These are phyloP conservation scores for Calonectria pseudoreteaudii DNA, from an alignment of 2,329 filamentous ascomycete species.

Conservation along the genomic window DNA sequence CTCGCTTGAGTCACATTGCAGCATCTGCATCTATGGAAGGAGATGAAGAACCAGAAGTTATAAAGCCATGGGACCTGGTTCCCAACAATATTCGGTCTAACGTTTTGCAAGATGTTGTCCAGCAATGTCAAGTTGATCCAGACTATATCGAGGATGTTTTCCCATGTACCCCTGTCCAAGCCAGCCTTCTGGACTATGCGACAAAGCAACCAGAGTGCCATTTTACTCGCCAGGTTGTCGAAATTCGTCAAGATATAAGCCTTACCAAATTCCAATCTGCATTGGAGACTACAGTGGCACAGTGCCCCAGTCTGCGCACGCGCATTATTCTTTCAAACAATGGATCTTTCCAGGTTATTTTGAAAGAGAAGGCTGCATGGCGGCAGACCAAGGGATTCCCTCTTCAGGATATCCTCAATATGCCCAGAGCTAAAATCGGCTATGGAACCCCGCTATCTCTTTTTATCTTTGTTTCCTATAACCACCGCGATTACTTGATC, in stretches of 20 bases:
- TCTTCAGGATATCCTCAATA: neutral
- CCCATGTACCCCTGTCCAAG: neutral
- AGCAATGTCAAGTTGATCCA: neutral
- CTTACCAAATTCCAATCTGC: neutral
- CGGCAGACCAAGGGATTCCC: neutral
- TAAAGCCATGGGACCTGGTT: neutral
- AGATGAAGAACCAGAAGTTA: neutral
- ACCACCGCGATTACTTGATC: neutral
- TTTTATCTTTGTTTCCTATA: neutral
- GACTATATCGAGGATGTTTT: neutral
- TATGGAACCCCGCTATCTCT: neutral
- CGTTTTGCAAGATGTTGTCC: neutral
- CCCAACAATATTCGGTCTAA: neutral
- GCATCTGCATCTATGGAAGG: neutral
- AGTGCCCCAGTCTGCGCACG: neutral
- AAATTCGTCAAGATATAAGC: neutral
- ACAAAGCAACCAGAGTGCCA: neutral
- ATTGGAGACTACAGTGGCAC: neutral
- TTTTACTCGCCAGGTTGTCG: neutral
- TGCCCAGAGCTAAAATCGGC: neutral
- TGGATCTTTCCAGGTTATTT: neutral
- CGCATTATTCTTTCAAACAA: neutral
- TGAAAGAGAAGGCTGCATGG: neutral
- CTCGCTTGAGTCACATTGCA: neutral
- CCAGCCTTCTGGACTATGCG: neutral